phyloP scores from a whole-genome alignment of 225 moss, liverwort and hornwort genomes.

The Sphagnum tenellum region DNA sequence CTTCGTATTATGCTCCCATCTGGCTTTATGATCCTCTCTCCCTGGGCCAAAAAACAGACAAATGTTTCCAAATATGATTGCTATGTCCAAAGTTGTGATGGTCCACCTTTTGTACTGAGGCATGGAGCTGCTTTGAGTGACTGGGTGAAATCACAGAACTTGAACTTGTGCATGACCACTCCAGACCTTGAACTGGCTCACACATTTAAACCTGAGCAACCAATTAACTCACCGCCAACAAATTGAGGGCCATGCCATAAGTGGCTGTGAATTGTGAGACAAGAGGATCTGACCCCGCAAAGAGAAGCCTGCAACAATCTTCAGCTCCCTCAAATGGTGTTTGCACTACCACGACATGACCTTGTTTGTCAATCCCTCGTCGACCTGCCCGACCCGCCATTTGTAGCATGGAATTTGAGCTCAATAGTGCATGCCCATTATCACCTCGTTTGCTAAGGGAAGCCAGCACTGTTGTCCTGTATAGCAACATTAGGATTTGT shows the following conservation, averaged over 20 bases:
- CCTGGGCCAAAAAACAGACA: constrained; percentile 17
- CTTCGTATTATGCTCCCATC: constrained; percentile 33
- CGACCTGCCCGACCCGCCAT: constrained; percentile 99
- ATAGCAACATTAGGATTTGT: not conserved
- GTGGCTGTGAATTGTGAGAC: constrained; percentile 98
- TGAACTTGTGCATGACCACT: too few species aligned
- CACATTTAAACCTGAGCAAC: too few species aligned
- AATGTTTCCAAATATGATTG: not conserved
- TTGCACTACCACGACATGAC: constrained; percentile 88
- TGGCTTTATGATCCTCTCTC: constrained; percentile 62
- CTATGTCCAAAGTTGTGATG: not conserved
- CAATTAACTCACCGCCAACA: constrained; percentile 54
- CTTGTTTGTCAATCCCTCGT: constrained; percentile 84
- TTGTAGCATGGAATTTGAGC: constrained; percentile 94
- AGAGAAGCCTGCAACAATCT: constrained; percentile 86
- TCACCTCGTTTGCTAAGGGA: constrained; percentile 94
- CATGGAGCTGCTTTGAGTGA: too few species aligned
- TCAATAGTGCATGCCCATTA: constrained; percentile 68
- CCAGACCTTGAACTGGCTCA: too few species aligned
- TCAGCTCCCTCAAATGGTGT: constrained; percentile 96
- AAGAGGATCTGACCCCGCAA: constrained; percentile 82
- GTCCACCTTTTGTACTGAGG: not conserved
- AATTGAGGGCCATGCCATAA: constrained; percentile 96
- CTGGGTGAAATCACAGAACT: too few species aligned
- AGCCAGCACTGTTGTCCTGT: constrained; percentile 82